phyloP scores from a whole-genome alignment of 441 rosid genomes.

The Gossypium aridum region DNA sequence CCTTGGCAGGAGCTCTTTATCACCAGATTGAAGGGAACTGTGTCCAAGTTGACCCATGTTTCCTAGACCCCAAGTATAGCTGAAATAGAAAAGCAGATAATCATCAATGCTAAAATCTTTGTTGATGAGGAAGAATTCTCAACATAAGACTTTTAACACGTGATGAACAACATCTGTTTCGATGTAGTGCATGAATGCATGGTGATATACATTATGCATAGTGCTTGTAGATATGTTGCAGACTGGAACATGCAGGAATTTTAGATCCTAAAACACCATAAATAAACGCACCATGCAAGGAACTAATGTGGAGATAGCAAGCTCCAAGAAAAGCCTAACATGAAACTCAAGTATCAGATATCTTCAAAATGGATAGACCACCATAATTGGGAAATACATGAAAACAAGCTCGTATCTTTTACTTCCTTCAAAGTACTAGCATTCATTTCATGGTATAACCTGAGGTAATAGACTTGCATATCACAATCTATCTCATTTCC shows the following conservation, averaged over 20 bases:
- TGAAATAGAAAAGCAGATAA: slow-evolving; percentile 27
- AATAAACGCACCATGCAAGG: neutral
- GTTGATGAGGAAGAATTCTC: neutral
- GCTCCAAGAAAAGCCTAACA: neutral
- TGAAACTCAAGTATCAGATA: neutral
- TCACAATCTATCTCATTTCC: slow-evolving; percentile 37
- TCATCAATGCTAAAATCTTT: slow-evolving; percentile 15
- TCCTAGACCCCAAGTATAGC: slow-evolving; percentile 97
- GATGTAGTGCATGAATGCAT: neutral
- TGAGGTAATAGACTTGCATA: slow-evolving; percentile 63
- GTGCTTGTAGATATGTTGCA: neutral
- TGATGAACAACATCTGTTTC: neutral
- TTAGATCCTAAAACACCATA: neutral
- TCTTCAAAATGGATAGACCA: neutral
- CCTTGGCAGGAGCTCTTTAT: slow-evolving; percentile 87
- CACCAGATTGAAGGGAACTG: slow-evolving; percentile 79
- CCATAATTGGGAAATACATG: neutral
- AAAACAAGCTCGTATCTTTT: neutral
- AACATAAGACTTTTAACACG: neutral
- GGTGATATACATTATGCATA: neutral
- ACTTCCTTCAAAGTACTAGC: neutral
- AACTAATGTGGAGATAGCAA: neutral
- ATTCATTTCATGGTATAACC: slow-evolving; percentile 13
- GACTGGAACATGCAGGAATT: neutral
- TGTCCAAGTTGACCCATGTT: slow-evolving; percentile 93